Conservation (phyloP, 2,329 filamentous ascomycete genomes). For the Paraphaeosphaeria minitans region DNA sequence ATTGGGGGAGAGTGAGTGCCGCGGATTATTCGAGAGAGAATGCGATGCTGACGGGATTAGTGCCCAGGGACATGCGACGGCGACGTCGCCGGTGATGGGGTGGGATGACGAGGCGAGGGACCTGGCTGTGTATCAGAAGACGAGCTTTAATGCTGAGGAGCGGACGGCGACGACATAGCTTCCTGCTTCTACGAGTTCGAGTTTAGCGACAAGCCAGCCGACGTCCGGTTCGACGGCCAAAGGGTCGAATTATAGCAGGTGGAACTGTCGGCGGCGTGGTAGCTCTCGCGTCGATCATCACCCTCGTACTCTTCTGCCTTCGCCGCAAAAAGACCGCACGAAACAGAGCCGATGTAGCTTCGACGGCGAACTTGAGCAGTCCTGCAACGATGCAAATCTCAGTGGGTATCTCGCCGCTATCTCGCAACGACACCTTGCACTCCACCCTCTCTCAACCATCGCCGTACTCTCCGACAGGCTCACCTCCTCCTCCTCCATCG, state of each 20-base stretch:
- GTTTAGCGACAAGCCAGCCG: slow-evolving; percentile 16
- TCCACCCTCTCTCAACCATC: slow-evolving; percentile 16
- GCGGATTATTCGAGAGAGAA: slow-evolving; percentile 8
- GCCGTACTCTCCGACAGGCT: slow-evolving; percentile 18
- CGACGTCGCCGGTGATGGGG: slow-evolving; percentile 52
- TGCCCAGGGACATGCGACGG: slow-evolving; percentile 57
- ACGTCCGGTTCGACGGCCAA: not conserved
- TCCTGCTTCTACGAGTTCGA: slow-evolving; percentile 1
- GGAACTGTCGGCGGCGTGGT: slow-evolving; percentile 38
- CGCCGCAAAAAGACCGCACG: slow-evolving; percentile 23
- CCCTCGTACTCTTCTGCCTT: slow-evolving; percentile 29
- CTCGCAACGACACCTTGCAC: slow-evolving; percentile 16
- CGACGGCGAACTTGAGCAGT: not conserved
- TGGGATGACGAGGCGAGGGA: slow-evolving; percentile 53
- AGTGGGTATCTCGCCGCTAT: slow-evolving; percentile 6
- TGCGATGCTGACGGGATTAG: slow-evolving; percentile 15
- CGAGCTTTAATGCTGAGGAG: slow-evolving; percentile 50
- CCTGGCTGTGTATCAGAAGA: slow-evolving; percentile 57
- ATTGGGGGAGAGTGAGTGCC: slow-evolving; percentile 43
- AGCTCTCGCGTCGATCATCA: slow-evolving; percentile 24
- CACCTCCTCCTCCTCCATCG: slow-evolving; percentile 14
- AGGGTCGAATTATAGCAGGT: slow-evolving; percentile 36
- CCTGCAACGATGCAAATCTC: slow-evolving; percentile 3
- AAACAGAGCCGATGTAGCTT: not conserved
- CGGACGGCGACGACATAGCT: slow-evolving; percentile 57